Conservation (phyloP, 78 protist genomes). For the Salpingoeca rosetta region DNA sequence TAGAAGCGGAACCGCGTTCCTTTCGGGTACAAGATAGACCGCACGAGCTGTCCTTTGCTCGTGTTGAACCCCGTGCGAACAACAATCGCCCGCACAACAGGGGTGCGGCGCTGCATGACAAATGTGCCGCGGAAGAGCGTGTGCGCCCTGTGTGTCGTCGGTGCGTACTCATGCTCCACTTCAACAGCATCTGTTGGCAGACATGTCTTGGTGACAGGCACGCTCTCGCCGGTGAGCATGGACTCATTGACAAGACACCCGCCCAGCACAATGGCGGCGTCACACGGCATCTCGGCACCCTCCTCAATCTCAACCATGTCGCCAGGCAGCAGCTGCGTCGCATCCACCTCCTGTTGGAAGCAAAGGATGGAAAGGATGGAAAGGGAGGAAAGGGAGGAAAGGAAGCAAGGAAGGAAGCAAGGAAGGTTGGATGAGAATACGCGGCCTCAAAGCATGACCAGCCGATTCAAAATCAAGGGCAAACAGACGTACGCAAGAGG, state of each 20-base stretch:
- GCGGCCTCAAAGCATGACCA: not conserved
- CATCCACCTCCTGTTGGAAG: not conserved
- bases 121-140: slow-evolving; percentile 23
- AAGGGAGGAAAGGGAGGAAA: not conserved
- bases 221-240: slow-evolving; percentile 47
- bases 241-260: slow-evolving; percentile 28
- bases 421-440: not conserved
- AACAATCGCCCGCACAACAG: not conserved
- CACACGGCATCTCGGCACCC: slow-evolving; percentile 3
- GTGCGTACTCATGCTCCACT: no score
- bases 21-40: slow-evolving; percentile 62
- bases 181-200: no score
- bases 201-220: slow-evolving; percentile 26
- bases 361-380: not conserved
- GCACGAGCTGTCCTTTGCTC: slow-evolving; percentile 58
- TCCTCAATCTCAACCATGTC: slow-evolving; percentile 24
- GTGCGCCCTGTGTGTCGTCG: not conserved
- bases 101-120: slow-evolving; percentile 3
- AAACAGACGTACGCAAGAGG: not conserved
- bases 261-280: slow-evolving; percentile 15
- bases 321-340: slow-evolving; percentile 36
- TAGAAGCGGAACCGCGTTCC: slow-evolving; percentile 54
- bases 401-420: not conserved
- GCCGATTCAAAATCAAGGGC: not conserved
- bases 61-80: slow-evolving; percentile 49